Evolutionary conservation across 495 filamentous ascomycete species (phyloP), one percentile per base, ranked within the genome.

Genomic region (Aspergillus ostianus): DNA sequence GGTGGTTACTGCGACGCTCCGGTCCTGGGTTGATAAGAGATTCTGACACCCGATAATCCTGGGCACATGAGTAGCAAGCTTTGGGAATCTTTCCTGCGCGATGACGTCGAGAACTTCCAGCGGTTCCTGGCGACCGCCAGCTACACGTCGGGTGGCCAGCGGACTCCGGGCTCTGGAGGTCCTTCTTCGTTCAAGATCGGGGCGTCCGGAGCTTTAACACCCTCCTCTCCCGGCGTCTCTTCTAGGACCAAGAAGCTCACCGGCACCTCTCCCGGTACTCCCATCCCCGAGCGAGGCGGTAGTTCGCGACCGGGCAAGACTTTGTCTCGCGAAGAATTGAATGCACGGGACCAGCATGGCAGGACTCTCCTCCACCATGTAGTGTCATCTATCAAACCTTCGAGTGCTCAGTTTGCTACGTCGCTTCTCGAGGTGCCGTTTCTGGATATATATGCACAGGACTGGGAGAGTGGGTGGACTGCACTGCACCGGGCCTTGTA

Each of bases 401-500:
- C 84, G 58, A 87, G 89, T 13, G 65, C 85, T 12, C 78, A 75
- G 17, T 97, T 96, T 61, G 91, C 92, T 17, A 73, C 81, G 56
- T 88, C 91, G 13, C 74, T 98, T 20, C 77, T 97, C 9, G 85
- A 89, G 19, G 86, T 92, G 59, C 90, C 94, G 7, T 78, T 86
- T n/a, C 83, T 89, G 58, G 94, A 98, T 74, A 81, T 98, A 13
- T 91, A 95, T 63, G 72, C 80, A 17, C 91, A 95, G 61, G 94
- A 98, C 71, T 77, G 81, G 46, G 94, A 98, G 71, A 97, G 88
- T 71, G 95, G 93, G 20, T 98, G 94, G 94, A 98, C 95, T 53
- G 86, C 92, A 19, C 77, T 98, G 48, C 94, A 98, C 66, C 85
- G 94, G 64, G 91, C 95, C 10, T 78, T 98, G 51, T 98, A 98